A percentile compares a stretch with the other conserved stretches of the same genome.
Conservation (phyloP, 768 basidiomycete genomes). For the Pholiota conissans region DNA sequence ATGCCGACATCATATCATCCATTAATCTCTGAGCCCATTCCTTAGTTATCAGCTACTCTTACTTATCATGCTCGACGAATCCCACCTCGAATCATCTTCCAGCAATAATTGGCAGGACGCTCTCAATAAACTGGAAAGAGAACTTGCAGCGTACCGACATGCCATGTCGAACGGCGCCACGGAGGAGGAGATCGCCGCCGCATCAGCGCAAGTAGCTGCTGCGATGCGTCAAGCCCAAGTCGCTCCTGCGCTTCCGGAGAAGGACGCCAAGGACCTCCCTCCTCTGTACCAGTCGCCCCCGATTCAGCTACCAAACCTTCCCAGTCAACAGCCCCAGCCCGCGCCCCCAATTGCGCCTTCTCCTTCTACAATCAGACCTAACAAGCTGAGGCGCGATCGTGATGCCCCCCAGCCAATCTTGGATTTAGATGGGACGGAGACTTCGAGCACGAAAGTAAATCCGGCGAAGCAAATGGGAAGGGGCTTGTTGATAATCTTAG, state of each 20-base stretch:
- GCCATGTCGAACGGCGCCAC: background rate
- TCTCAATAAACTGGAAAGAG: background rate
- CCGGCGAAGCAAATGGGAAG: conserved; percentile 10
- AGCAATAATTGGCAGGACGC: background rate
- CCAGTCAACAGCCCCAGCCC: no score
- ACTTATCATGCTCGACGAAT: background rate
- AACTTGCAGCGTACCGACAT: background rate
- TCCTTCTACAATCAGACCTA: background rate
- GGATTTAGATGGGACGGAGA: no score
- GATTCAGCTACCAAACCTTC: background rate
- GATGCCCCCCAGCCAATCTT: background rate
- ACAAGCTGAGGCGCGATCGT: background rate
- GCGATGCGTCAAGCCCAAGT: background rate
- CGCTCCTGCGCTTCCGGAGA: background rate
- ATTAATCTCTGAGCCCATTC: no score
- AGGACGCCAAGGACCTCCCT: background rate
- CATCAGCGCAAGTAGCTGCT: background rate
- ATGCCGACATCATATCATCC: no score
- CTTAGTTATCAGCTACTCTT: no score
- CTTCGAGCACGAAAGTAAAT: background rate
- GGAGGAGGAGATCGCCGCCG: background rate
- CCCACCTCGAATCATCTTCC: background rate
- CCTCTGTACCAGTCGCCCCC: background rate
- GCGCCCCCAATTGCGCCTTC: no score
- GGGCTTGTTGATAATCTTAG: conserved; percentile 8